phyloP scores from a whole-genome alignment of 139 green algal genomes.

The Micromonas commoda region DNA sequence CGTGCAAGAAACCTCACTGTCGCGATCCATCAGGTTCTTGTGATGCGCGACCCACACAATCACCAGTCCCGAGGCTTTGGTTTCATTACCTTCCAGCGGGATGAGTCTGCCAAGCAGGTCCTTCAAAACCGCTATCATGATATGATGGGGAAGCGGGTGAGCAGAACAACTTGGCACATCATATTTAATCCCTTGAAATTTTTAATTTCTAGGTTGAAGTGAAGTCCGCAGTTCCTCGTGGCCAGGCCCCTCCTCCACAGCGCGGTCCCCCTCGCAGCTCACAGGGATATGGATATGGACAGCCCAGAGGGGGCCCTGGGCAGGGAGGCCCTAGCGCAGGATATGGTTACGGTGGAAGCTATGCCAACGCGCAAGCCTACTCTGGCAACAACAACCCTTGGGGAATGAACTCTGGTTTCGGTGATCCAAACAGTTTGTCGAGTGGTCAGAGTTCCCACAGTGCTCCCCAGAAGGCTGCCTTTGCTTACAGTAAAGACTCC shows the following conservation, averaged over 20 bases:
- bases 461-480: not conserved
- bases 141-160: conserved; percentile 21
- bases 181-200: no score
- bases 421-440: not conserved
- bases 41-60: conserved; percentile 23
- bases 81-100: conserved; percentile 21
- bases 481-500: not conserved
- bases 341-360: conserved; percentile 14
- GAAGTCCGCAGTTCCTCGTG: conserved; percentile 15
- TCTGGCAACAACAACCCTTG: conserved; percentile 9
- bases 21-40: not conserved
- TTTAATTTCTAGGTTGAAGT: conserved; percentile 1
- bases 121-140: conserved; percentile 23
- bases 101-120: conserved; percentile 17
- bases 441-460: not conserved
- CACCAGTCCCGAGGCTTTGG: conserved; percentile 23
- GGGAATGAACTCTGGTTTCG: not conserved
- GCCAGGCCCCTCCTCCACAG: conserved; percentile 17
- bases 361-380: not conserved
- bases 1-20: not conserved
- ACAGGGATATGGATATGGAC: conserved; percentile 23
- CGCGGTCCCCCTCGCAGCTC: conserved; percentile 8
- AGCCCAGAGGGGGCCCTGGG: conserved; percentile 6
- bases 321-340: not conserved
- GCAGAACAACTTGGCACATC: no score